These are phyloP conservation scores for Holtermannia corniformis DNA, from an alignment of 768 basidiomycete species.

Conservation along the genomic window DNA sequence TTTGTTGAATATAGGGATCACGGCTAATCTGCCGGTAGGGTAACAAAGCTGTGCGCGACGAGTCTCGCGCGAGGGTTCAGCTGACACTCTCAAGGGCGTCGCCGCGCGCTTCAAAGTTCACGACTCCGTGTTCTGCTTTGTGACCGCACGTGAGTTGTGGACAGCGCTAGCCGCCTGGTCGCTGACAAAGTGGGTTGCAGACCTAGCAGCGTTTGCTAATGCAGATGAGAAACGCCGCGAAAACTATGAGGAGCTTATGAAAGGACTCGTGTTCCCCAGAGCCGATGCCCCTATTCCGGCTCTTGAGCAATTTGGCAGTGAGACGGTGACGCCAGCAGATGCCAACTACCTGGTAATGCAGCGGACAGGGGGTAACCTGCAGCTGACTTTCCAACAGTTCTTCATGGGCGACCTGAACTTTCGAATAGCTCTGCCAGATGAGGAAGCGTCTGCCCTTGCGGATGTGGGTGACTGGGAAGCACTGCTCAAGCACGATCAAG, in stretches of 20 bases:
- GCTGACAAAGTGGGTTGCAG: slow-evolving; percentile 9
- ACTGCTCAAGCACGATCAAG: slow-evolving; percentile 35
- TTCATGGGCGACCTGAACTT: slow-evolving; percentile 40
- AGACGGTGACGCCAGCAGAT: slow-evolving; percentile 15
- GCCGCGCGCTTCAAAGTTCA: slow-evolving; percentile 27
- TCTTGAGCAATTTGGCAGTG: slow-evolving; percentile 22
- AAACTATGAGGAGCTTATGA: slow-evolving; percentile 17
- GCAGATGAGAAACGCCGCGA: slow-evolving; percentile 24
- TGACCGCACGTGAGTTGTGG: slow-evolving; percentile 28
- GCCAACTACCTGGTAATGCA: slow-evolving; percentile 12
- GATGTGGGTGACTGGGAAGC: slow-evolving; percentile 17
- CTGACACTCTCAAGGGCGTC: slow-evolving; percentile 18
- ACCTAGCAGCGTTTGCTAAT: slow-evolving; percentile 31
- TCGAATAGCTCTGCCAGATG: slow-evolving; percentile 26
- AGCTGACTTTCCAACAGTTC: slow-evolving; percentile 15
- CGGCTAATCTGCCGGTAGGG: slow-evolving; percentile 13
- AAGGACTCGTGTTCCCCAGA: slow-evolving; percentile 17
- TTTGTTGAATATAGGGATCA: background rate
- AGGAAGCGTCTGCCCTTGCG: slow-evolving; percentile 16
- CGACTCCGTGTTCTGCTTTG: slow-evolving; percentile 28
- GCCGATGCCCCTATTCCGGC: slow-evolving; percentile 12
- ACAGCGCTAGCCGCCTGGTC: background rate
- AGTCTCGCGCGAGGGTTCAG: background rate
- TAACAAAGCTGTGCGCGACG: slow-evolving; percentile 26
- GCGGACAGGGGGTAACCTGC: background rate